Evolutionary conservation across 257 asterid species (phyloP), one percentile per base, ranked within the genome.

Genomic region (Nyctanthes arbortristis): DNA sequence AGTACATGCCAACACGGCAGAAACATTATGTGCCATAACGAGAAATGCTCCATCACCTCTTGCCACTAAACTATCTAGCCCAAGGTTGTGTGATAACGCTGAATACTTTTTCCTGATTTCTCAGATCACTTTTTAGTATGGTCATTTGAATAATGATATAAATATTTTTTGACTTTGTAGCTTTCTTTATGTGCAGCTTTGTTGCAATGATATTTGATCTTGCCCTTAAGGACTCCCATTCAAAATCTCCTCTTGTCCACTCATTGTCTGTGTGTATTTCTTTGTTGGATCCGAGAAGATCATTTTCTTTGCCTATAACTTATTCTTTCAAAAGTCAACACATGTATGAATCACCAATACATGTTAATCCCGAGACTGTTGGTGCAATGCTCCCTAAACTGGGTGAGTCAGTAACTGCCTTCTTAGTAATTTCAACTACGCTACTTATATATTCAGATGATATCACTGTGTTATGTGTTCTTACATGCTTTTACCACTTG

Each of bases 1-100:
- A 82, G 97, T 91, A 56, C 98, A 94, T 74, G 97, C 95, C 73
- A 94, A 94, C 81, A 91, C 97, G 40, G 96, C 99, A 69, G 99
- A 94, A 80, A 85, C 90, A 55, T 85, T 94, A 57, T 94, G 97
- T 74, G 83, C 98, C 61, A 91, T 94, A 72, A 89, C 99, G 67
- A 83, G 98, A 84, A 94, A 80, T 73, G 80, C 84, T 4, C 93
- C 95, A 35, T 94, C 99, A 31, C 96, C 97, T 67, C 76, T 94
- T 68, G 96, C 97, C 68, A 74, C 96, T 65, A 94, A 91, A 85
- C 80, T 94, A 45, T 89, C 89, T 47, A 94, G 98, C 85, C 88
- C 92, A 74, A 88, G 96, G 99, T 91, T 71, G 88, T 79, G 54
- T 29, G 61, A 43, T 36, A 62, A 27, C 8, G 30, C 30, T 68